A percentile compares a stretch with the other conserved stretches of the same genome.
Conservation (phyloP, 148 eudicot genomes). For the Oxyria digyna region DNA sequence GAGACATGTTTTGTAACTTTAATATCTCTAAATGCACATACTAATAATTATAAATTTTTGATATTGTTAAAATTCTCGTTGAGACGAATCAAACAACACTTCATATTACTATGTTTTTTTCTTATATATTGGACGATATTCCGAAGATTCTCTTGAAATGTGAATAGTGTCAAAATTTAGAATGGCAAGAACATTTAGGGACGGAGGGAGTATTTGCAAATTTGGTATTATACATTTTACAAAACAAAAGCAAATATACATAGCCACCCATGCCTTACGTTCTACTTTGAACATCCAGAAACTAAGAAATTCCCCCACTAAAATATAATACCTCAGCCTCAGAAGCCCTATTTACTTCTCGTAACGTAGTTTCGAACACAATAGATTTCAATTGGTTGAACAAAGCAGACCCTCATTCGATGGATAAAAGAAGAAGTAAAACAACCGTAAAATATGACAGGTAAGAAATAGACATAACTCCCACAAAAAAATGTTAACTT, state of each 20-base stretch:
- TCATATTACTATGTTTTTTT: no score
- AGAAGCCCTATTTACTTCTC: neutral
- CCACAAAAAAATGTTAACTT: conserved; percentile 18
- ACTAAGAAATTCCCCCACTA: neutral
- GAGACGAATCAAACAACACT: no score
- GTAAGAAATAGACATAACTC: neutral
- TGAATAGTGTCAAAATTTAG: no score
- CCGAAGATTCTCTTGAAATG: no score
- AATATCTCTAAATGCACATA: no score
- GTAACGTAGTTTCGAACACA: neutral
- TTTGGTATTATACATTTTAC: neutral
- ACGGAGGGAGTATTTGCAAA: neutral
- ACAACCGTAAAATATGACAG: neutral
- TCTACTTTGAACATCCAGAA: neutral
- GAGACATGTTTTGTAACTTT: no score
- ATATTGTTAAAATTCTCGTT: no score
- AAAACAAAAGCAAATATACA: neutral
- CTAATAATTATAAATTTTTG: no score
- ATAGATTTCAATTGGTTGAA: neutral
- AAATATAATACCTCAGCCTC: neutral
- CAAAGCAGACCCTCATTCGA: neutral
- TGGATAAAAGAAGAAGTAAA: neutral
- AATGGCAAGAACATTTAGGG: no score
- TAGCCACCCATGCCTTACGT: neutral
- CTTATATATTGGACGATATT: no score